These are phyloP conservation scores for Mortierella sp. DNA, from an alignment of 371 early-diverging fungal species.

Conservation along the genomic window DNA sequence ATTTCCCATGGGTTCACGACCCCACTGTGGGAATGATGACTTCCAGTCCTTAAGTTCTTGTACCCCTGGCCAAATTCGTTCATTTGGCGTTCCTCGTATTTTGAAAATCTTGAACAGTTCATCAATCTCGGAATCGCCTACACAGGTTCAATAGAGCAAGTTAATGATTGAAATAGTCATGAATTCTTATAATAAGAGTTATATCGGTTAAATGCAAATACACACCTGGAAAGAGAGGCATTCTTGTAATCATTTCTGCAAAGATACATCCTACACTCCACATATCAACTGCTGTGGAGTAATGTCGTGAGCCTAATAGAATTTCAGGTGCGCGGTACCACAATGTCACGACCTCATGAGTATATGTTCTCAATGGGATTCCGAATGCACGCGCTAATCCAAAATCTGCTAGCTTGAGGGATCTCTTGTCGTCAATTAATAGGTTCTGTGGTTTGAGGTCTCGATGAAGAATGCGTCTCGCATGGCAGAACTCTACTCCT, in stretches of 20 bases:
- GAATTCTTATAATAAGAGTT: too few species aligned
- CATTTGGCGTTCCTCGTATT: slow-evolving; percentile 93
- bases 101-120: slow-evolving; percentile 95
- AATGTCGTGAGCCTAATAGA: slow-evolving; percentile 89
- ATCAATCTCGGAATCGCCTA: slow-evolving; percentile 96
- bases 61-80: slow-evolving; percentile 90
- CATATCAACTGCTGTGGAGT: slow-evolving; percentile 95
- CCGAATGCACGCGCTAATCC: slow-evolving; percentile 98
- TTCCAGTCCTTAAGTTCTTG: slow-evolving; percentile 88
- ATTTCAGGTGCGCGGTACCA: slow-evolving; percentile 99
- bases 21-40: slow-evolving; percentile 79
- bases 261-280: slow-evolving; percentile 99
- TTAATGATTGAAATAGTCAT: not conserved
- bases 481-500: slow-evolving; percentile 96
- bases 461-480: slow-evolving; percentile 94
- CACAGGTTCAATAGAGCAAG: not conserved
- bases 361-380: slow-evolving; percentile 96
- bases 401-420: slow-evolving; percentile 97
- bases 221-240: slow-evolving; percentile 90
- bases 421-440: slow-evolving; percentile 85
- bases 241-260: slow-evolving; percentile 91
- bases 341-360: slow-evolving; percentile 98
- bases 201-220: not conserved
- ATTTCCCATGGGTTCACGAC: slow-evolving; percentile 54
- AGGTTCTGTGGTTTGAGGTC: slow-evolving; percentile 92